These are phyloP conservation scores for Alternaria postmessia DNA, from an alignment of 2,329 filamentous ascomycete genomes.

Conservation along the genomic window DNA sequence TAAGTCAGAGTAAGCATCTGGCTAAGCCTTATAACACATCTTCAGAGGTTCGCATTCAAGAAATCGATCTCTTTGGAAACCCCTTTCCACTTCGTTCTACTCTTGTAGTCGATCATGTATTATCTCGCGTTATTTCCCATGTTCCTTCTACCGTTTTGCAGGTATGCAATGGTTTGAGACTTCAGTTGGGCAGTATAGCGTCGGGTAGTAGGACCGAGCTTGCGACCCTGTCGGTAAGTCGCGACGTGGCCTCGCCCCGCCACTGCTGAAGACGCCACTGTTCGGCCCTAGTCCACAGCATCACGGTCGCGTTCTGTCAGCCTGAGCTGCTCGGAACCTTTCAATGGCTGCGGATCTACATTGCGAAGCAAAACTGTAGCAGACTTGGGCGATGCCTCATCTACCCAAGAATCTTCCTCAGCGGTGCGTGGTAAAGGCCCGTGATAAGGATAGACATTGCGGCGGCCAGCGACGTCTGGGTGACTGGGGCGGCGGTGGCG, in stretches of 20 bases:
- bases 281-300: not conserved
- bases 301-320: not conserved
- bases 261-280: not conserved
- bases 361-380: not conserved
- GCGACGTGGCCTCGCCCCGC: not conserved
- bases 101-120: not conserved
- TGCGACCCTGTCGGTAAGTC: not conserved
- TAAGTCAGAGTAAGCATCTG: not conserved
- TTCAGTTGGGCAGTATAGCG: not conserved
- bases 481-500: not conserved
- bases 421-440: not conserved
- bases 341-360: not conserved
- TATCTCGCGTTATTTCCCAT: fast-evolving
- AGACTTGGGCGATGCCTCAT: not conserved
- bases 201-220: not conserved
- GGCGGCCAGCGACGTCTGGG: not conserved
- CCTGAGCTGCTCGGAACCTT: not conserved
- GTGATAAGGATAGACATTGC: not conserved
- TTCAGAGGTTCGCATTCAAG: not conserved
- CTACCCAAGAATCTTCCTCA: not conserved
- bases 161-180: not conserved
- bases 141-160: not conserved
- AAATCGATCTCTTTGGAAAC: fast-evolving
- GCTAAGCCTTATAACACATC: not conserved
- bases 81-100: not conserved